Evolutionary conservation across 768 basidiomycete species (phyloP), one percentile per base, ranked within the genome.

Genomic region (Collybiopsis luxurians): DNA sequence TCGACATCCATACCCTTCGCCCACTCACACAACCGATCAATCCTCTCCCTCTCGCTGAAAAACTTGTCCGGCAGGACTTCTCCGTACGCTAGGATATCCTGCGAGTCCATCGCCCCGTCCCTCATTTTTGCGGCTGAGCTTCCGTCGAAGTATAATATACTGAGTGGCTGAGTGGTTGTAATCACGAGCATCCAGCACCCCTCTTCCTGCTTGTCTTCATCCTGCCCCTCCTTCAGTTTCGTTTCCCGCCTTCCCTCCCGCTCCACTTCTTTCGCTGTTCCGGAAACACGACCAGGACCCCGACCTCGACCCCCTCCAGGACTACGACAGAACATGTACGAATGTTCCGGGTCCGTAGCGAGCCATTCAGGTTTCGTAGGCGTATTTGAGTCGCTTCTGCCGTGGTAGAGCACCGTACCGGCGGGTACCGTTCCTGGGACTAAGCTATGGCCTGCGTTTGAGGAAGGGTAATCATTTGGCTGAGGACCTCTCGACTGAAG

Each of bases 91-190:
- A 82, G 21, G 13, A 81, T 64, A 54, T 82, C 81, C 55, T 82
- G 80, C 5, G 67, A 71, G 50, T 82, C 77, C 69, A 82, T 57
- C 2, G 75, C 47, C 0, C 80, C 80, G 0, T 63, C 64, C 15
- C 42, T 17, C 65, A 79, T 66, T 49, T 79, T 81, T 1, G 72
- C 74, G 0, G 76, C 80, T 49, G 79, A 79, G 44, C 66, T 77
- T 0, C 82, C 81, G 52, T 84, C 82, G 42, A 83, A 82, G 59
- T 82, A 81, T 4, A 82, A 56, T 1, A 82, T 63, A 40, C 75
- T 77, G 36, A 83, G 63, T 1, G 78, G 65, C 1, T 77, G 69
- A 2, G 66, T 67, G 7, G 70, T 54, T 5, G 71, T 69, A 4
- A 76, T 57, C 3, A 75, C 78, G 19, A 78, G 64, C 15, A 73